phyloP scores from a whole-genome alignment of 2,329 filamentous ascomycete species.

The Macrophomina phaseolina region DNA sequence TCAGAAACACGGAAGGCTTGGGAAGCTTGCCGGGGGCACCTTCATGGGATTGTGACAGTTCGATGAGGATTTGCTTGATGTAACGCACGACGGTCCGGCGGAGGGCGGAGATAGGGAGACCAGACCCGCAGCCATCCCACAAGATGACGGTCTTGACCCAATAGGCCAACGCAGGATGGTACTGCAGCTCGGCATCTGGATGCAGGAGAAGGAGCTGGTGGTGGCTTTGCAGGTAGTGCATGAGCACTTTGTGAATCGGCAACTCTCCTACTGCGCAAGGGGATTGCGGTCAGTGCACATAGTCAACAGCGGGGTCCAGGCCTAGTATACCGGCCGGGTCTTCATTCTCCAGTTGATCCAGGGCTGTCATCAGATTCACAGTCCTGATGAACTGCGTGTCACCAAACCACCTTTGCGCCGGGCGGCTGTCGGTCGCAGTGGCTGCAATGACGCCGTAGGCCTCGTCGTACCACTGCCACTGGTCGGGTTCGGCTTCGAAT shows the following conservation, averaged over 20 bases:
- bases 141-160: conserved; percentile 46
- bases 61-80: conserved; percentile 33
- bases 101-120: not conserved
- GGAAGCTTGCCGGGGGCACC: conserved; percentile 27
- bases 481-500: not conserved
- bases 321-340: not conserved
- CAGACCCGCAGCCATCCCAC: conserved; percentile 19
- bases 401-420: conserved; percentile 1
- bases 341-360: conserved; percentile 2
- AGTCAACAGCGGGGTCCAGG: not conserved
- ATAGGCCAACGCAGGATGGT: conserved; percentile 48
- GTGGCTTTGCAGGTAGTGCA: conserved; percentile 15
- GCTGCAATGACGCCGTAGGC: conserved; percentile 3
- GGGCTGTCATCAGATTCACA: conserved; percentile 10
- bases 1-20: conserved; percentile 33
- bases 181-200: conserved; percentile 36
- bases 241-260: not conserved
- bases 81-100: conserved; percentile 7
- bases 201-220: conserved; percentile 1
- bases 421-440: not conserved
- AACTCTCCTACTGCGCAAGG: not conserved
- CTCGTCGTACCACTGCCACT: conserved; percentile 11
- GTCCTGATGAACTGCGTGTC: conserved; percentile 8
- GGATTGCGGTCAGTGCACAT: not conserved
- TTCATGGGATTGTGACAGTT: conserved; percentile 33